phyloP scores from a whole-genome alignment of 768 basidiomycete genomes.

The Mycena olivaceomarginata region DNA sequence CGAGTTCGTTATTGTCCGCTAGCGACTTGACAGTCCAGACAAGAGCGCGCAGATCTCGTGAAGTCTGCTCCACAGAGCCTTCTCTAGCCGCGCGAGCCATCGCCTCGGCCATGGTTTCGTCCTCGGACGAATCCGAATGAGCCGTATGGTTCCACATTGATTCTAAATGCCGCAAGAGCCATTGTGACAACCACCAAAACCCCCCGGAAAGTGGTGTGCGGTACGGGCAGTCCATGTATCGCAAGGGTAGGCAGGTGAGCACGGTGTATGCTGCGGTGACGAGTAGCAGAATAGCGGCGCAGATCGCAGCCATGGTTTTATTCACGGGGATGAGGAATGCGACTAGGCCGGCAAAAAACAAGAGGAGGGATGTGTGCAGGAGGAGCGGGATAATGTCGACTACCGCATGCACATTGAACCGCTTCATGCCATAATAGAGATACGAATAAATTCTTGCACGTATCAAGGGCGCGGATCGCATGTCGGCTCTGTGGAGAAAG shows the following conservation, averaged over 20 bases:
- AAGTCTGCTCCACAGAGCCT: neutral
- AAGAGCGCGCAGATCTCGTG: slow-evolving; percentile 17
- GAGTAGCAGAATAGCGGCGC: neutral
- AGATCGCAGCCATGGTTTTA: neutral
- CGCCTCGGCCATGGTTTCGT: slow-evolving; percentile 1
- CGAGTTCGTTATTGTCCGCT: slow-evolving; percentile 6
- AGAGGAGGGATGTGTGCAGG: neutral
- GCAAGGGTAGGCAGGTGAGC: neutral
- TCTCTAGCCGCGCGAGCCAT: neutral
- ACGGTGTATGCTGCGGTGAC: neutral
- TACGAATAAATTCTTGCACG: neutral
- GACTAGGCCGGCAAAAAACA: neutral
- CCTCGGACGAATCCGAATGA: neutral
- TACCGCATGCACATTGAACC: neutral
- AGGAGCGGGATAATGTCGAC: neutral
- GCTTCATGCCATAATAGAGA: slow-evolving; percentile 1
- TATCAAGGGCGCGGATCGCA: neutral
- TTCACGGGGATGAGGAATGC: neutral
- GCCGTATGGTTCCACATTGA: neutral
- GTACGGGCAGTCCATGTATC: slow-evolving; percentile 1
- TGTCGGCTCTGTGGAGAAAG: neutral
- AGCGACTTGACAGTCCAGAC: slow-evolving; percentile 1
- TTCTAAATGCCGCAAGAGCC: neutral
- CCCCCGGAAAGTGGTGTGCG: neutral
- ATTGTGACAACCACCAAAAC: neutral